These are phyloP conservation scores for Cladophialophora bantiana DNA, from an alignment of 2,329 filamentous ascomycete genomes.

Conservation along the genomic window DNA sequence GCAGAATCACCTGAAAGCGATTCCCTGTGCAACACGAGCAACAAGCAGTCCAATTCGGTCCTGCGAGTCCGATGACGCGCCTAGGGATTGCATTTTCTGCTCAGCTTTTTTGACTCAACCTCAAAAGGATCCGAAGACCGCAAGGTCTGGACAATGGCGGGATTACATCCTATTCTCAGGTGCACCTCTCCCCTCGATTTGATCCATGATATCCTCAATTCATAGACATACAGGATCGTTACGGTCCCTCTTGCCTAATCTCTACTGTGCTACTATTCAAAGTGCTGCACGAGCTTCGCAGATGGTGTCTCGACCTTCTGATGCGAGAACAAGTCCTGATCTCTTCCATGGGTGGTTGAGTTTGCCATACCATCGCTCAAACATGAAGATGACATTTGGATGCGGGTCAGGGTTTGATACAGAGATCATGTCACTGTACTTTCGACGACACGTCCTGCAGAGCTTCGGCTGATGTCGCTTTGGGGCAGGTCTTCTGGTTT, in stretches of 20 bases:
- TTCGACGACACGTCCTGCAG: background rate
- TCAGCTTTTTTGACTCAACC: background rate
- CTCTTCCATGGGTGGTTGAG: background rate
- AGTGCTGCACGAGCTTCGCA: background rate
- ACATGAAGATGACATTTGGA: constrained; percentile 2
- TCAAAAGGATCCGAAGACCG: background rate
- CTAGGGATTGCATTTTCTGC: background rate
- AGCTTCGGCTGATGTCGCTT: background rate
- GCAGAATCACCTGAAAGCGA: background rate
- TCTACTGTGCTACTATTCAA: background rate
- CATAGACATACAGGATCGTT: background rate
- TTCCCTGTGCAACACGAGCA: background rate
- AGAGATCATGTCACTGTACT: background rate
- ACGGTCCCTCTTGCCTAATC: background rate
- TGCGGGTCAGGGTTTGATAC: background rate
- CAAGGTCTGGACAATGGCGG: background rate
- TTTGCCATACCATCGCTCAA: background rate
- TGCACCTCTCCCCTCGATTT: background rate
- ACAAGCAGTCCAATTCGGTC: background rate
- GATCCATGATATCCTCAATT: background rate
- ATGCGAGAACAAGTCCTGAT: background rate
- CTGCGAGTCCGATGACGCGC: background rate
- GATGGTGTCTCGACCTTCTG: background rate
- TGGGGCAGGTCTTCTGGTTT: background rate
- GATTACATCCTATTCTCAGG: background rate